Evolutionary conservation across 2,329 filamentous ascomycete species (phyloP).

Genomic region (Neonectria punicea): DNA sequence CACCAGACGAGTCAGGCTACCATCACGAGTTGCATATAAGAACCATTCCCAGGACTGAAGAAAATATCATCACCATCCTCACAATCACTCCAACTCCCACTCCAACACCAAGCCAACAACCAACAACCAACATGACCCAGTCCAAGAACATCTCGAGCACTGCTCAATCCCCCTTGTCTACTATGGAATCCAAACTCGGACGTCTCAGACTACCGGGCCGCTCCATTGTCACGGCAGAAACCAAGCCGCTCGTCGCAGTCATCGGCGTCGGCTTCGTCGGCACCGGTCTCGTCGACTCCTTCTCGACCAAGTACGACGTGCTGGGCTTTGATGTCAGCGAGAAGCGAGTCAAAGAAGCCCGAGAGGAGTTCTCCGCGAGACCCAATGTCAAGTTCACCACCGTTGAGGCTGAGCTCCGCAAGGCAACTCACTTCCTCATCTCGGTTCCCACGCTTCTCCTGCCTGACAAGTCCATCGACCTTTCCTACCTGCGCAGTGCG

Average conservation of each 20-base stretch:
- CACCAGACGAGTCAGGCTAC: neutral
- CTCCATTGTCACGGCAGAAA: neutral
- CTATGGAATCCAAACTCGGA: neutral
- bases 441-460: constrained; percentile 61
- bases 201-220: neutral
- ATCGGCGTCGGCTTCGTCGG: constrained; percentile 65
- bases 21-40: neutral
- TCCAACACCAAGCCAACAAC: neutral
- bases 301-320: constrained; percentile 52
- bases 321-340: constrained; percentile 57
- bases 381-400: constrained; percentile 33
- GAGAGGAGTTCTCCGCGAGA: constrained; percentile 38
- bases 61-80: neutral
- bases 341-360: constrained; percentile 46
- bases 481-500: constrained; percentile 56
- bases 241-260: constrained; percentile 52
- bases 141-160: neutral
- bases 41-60: neutral
- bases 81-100: neutral
- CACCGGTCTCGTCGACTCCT: constrained; percentile 56
- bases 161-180: neutral
- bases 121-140: neutral
- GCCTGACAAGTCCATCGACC: constrained; percentile 57
- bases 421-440: constrained; percentile 62
- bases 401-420: constrained; percentile 42